Conservation (phyloP, 2,329 filamentous ascomycete species). For the Ophiostoma quercus region DNA sequence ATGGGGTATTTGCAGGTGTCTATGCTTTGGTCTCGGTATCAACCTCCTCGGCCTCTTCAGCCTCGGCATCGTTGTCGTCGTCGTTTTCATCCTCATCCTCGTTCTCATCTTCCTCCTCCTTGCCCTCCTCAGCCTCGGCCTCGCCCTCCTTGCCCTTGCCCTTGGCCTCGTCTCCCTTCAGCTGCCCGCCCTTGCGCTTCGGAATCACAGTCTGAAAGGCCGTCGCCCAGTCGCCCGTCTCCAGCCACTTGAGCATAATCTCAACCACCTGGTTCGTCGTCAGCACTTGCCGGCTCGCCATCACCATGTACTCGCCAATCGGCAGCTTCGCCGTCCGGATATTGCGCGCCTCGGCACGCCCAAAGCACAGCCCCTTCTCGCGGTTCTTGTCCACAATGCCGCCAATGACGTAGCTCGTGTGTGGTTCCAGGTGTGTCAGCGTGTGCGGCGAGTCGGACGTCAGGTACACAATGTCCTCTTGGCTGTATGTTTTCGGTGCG, state of each 20-base stretch:
- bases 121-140: neutral
- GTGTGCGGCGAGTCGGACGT: constrained; percentile 87
- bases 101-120: constrained; percentile 19
- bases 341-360: constrained; percentile 65
- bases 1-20: neutral
- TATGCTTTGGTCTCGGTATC: too few species aligned
- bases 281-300: constrained; percentile 79
- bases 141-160: constrained; percentile 13
- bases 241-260: constrained; percentile 92
- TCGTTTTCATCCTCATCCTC: neutral
- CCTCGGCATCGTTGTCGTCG: neutral
- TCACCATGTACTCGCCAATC: constrained; percentile 91
- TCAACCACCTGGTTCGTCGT: constrained; percentile 95
- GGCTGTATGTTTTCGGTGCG: constrained; percentile 23
- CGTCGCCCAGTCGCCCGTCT: constrained; percentile 82
- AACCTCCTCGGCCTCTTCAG: neutral
- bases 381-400: constrained; percentile 94
- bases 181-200: constrained; percentile 74
- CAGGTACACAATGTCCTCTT: constrained; percentile 67
- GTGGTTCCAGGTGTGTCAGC: constrained; percentile 74
- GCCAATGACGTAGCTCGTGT: constrained; percentile 88
- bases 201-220: constrained; percentile 87
- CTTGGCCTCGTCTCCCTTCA: constrained; percentile 42
- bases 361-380: constrained; percentile 91
- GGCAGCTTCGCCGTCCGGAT: constrained; percentile 86